Conservation (phyloP, 2,329 filamentous ascomycete species). For the Cladosporium sp. region DNA sequence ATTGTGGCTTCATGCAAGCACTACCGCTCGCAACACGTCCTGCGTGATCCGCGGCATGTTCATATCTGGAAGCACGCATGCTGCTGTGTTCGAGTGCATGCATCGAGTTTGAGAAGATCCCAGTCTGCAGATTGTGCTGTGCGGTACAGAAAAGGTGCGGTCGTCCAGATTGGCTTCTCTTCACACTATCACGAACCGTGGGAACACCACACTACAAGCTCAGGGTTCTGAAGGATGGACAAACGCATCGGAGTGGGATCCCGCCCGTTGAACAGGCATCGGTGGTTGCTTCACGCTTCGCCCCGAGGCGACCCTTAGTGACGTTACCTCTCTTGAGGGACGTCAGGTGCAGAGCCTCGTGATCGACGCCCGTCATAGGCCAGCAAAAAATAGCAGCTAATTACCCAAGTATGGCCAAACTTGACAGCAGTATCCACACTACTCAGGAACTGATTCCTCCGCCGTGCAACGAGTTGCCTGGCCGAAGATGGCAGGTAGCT, state of each 20-base stretch:
- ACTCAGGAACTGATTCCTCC: not conserved
- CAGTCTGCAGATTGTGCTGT: not conserved
- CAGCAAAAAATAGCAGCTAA: constrained; percentile 14
- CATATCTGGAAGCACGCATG: constrained; percentile 3
- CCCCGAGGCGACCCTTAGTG: constrained; percentile 11
- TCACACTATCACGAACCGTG: not conserved
- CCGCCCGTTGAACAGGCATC: not conserved
- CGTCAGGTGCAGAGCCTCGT: constrained; percentile 1
- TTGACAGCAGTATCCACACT: not conserved
- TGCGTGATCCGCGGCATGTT: constrained; percentile 2
- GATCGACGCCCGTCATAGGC: constrained; percentile 4
- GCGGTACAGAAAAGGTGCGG: not conserved
- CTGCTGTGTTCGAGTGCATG: constrained; percentile 23
- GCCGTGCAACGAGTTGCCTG: constrained; percentile 3
- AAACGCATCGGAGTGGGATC: too few species aligned
- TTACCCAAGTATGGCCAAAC: not conserved
- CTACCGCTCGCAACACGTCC: constrained; percentile 14
- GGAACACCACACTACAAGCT: not conserved
- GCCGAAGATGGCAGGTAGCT: constrained; percentile 12
- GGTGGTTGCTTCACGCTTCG: constrained; percentile 1
- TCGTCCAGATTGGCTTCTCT: too few species aligned
- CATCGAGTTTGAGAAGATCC: constrained; percentile 6
- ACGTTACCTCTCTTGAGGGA: not conserved
- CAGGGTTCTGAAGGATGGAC: not conserved
- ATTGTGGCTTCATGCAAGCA: constrained; percentile 22